Evolutionary conservation across 345 rosid species (phyloP), one percentile per base, ranked within the genome.

Genomic region (Chamaenerion angustifolium): DNA sequence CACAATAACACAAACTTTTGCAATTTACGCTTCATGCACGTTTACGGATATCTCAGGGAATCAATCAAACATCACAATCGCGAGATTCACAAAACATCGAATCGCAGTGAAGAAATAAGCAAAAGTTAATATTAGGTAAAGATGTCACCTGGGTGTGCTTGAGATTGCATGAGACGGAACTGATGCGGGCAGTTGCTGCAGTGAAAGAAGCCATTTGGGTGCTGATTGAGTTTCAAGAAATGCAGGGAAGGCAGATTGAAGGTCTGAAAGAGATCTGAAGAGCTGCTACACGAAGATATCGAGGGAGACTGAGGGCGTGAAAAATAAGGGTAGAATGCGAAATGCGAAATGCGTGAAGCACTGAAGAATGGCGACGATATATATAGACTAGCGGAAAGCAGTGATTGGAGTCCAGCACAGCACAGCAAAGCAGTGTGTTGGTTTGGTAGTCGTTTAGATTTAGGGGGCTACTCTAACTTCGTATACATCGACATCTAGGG

Each of bases 81-180:
- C 41, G 42, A 9, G 37, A 8, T 25, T 1, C 2, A 2, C 1
- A 10, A 12, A 16, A 19, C 8, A 27, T 8, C 13, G 35, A 27
- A 35, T 13, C n/a, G n/a, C 10, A 37, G 10, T 18, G 42, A 15
- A 45, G 49, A 12, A 55, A 10, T 11, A 15, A 50, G 19, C 18
- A 31, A 46, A 46, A 5, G 6, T 4, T 16, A 13, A 0, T 0
- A 46, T 37, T 44, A n/a, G 6, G 19, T 23, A 35, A 5, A 16
- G 37, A 31, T 7, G 37, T 40, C 43, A 56, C 60, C 52, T 37
- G 60, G 6, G 19, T 42, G 16, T 37, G 52, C 52, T 37, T 56
- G 51, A 40, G 37, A 35, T 11, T 48, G 40, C 43, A 56, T 14
- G 60, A 56, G 10, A 42, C 52, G 4, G 54, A 50, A 19, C 54